Evolutionary conservation across 1,284 basidiomycete species (phyloP), one percentile per base, ranked within the genome.

Genomic region (Irpex lacteus): DNA sequence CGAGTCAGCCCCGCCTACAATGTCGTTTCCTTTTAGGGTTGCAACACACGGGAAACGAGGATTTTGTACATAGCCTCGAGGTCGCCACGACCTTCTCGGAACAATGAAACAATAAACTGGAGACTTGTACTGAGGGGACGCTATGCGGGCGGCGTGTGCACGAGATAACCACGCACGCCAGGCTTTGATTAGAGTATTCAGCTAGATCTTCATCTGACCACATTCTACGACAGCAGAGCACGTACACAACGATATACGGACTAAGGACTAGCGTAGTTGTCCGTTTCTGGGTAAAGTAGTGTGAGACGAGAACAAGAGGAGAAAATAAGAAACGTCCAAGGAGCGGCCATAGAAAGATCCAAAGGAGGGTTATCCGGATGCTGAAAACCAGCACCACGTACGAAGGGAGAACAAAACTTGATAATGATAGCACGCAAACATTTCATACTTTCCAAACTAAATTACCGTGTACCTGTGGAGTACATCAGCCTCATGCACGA

Each of bases 281-380:
- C 54, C 50, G n/a, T 26, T 34, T 56, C 54, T 52, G 44, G 47
- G 11, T 59, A 52, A 52, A 13, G 63, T 63, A 63, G 62, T 53
- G 63, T 65, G 60, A 60, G 59, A 47, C 34, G 49, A 53, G 53
- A 47, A 61, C 62, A 66, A 58, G 40, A 60, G 34, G 65, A 50
- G 60, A 18, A 32, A 59, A 52, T 40, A 36, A 9, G 58, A 21
- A n/a, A 52, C 13, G 53, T 19, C 19, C 55, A 59, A 66, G 54
- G 59, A 59, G 57, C 15, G 59, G 59, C 54, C 56, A 65, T 63
- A 62, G 63, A 59, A 60, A 63, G 61, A 66, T 63, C 65, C 65
- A 66, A 66, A 66, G 37, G 65, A 66, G 62, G 62, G 65, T 63
- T 55, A 44, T 63, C 52, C 60, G 53, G 65, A 62, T 61, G 60